Base-by-base conservation (phyloP, 768 basidiomycete species). In the Ramaria rubella region DNA sequence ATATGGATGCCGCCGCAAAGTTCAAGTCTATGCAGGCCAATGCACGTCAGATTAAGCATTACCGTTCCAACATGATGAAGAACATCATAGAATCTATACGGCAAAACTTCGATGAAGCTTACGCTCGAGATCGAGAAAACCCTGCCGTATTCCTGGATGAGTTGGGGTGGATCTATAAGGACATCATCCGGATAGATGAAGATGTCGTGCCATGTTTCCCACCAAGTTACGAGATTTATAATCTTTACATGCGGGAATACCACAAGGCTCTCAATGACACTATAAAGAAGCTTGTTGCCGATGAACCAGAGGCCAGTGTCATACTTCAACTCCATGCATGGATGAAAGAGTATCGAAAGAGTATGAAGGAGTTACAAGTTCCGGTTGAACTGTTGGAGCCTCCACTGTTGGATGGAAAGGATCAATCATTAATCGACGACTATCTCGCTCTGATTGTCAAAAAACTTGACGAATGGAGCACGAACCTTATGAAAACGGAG, bases 381-480 rank as follows among this genome's bases (percentile, higher is more conserved):
- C 79, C 92, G 0, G 73, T 82, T 0, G 92, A 92, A 40, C 80
- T 89, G 50, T 74, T 96, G 30, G 83, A 92, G 53, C 96, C 95
- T 0, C 84, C 94, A 0, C 74, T 98, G n/a, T 77, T 99, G 31
- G 94, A 93, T 58, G 95, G 96, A 57, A 93, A 94, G 68, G 93
- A 95, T 65, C 92, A 96, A 68, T 75, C 75, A 27, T 80, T 99
- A 57, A 94, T 98, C 62, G 95, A 99, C 63, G 93, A 94, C 64
- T 99, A 99, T 71, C 83, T 96, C 52, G 82, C 85, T 61, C 79
- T 98, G 59, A 94, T 99, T 69, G 83, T 96, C 67, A 82, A 79
- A 69, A 97, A 97, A 69, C 84, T 98, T 51, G 94, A 97, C 69
- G 95, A 99, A 69, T 99, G 96, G 96, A 87, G 91, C 5, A 72